Conservation (phyloP, 2,329 filamentous ascomycete species). For the Aspergillus sp. region DNA sequence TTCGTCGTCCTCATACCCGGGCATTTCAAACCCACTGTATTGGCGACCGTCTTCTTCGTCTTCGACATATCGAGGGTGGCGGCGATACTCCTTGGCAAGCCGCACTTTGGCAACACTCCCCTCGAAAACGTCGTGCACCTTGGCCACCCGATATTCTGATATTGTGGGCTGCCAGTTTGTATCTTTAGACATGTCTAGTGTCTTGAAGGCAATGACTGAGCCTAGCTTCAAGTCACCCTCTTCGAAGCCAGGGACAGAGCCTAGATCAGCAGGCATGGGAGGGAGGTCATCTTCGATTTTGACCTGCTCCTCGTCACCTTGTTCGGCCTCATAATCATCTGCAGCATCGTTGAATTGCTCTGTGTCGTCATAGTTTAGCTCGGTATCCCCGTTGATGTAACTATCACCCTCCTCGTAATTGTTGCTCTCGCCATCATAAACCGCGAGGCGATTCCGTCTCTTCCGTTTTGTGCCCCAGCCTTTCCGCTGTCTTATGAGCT, state of each 20-base stretch:
- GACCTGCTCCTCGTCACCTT: conserved; percentile 35
- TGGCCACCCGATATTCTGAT: conserved; percentile 61
- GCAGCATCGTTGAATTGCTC: conserved; percentile 22
- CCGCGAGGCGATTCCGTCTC: conserved; percentile 53
- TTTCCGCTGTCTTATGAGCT: conserved; percentile 39
- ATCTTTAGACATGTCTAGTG: conserved; percentile 46
- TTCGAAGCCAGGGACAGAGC: conserved; percentile 52
- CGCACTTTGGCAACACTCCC: conserved; percentile 57
- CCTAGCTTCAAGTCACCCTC: conserved; percentile 33
- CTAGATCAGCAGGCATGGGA: conserved; percentile 58
- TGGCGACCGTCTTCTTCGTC: conserved; percentile 63
- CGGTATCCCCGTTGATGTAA: conserved; percentile 25
- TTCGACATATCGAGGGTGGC: conserved; percentile 47
- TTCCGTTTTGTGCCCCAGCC: conserved; percentile 36
- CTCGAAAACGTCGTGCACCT: conserved; percentile 57
- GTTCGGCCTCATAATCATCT: conserved; percentile 14
- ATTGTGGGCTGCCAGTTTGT: conserved; percentile 48
- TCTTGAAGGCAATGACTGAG: conserved; percentile 46
- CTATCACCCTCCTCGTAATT: conserved; percentile 38
- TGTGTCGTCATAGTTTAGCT: conserved; percentile 45
- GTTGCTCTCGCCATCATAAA: conserved; percentile 43
- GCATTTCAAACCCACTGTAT: conserved; percentile 76
- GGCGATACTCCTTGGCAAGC: conserved; percentile 67
- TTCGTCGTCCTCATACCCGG: conserved; percentile 56
- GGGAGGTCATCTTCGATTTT: conserved; percentile 44